Evolutionary conservation across 345 rosid species (phyloP), one percentile per base, ranked within the genome.

Genomic region (Hypericum perforatum): DNA sequence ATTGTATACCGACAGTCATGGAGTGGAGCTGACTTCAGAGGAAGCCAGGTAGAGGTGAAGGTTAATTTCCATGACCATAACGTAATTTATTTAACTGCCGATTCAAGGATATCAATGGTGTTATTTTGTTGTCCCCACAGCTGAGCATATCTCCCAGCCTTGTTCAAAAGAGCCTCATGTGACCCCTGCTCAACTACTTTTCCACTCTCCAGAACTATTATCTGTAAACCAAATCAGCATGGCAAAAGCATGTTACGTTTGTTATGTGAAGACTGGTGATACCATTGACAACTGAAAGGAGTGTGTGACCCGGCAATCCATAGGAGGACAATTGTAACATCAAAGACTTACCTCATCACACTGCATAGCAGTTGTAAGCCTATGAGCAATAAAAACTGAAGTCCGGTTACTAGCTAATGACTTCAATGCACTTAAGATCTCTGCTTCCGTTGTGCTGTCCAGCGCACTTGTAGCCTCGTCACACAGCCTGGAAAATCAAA

Each of bases 381-480:
- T 82, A 74, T 85, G 99, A 50, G 99, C 99, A 50, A 94, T 71
- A 71, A 94, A 94, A 60, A 94, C 67, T 49, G 97, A 84, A 55
- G 99, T 94, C 43, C 97, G 79, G 54, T 89, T 80, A 61, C 50
- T 82, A 43, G 97, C 86, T n/a, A 89, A 71, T 29, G 91, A 79
- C 73, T 76, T 94, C 61, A 94, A 66, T 42, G 99, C 97, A 67
- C 53, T 82, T 49, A 89, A 67, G 76, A 94, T 89, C 80, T 79
- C 92, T 45, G 99, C 95, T 71, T 94, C 97, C 8, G 99, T 94
- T 14, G 99, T 89, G 77, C 97, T 94, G 69, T 94, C 99, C 52
- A 94, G 82, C 16, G 99, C 95, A 81, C 95, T 89, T 0, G 99
- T 89, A 64, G 95, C 99, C 76, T 89, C 99, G 70, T 94, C 99